phyloP scores from a whole-genome alignment of 768 basidiomycete species.

The Phanerochaete carnosa region DNA sequence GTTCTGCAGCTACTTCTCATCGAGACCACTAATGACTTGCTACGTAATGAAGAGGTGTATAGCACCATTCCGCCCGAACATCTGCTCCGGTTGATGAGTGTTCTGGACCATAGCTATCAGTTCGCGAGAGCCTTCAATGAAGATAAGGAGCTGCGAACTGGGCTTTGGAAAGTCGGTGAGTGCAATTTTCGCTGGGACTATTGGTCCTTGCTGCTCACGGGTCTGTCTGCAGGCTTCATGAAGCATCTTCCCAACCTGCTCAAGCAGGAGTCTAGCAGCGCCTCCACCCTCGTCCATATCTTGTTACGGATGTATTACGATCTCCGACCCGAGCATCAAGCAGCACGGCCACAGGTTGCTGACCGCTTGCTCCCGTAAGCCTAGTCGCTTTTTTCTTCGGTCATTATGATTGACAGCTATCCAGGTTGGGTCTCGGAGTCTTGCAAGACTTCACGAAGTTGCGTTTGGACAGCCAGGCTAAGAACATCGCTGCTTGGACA shows the following conservation, averaged over 20 bases:
- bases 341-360: constrained; percentile 75
- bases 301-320: constrained; percentile 94
- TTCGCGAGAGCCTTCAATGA: constrained; percentile 98
- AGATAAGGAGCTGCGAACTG: constrained; percentile 94
- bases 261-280: constrained; percentile 97
- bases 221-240: constrained; percentile 81
- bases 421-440: constrained; percentile 82
- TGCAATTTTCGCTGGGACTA: constrained; percentile 16
- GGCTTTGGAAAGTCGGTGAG: constrained; percentile 99
- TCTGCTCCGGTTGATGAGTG: constrained; percentile 89
- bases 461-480: constrained; percentile 84
- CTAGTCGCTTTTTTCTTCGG: not conserved
- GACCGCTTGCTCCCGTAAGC: constrained; percentile 69
- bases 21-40: constrained; percentile 93
- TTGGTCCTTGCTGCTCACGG: not conserved
- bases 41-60: constrained; percentile 91
- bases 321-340: constrained; percentile 81
- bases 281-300: constrained; percentile 90
- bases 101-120: constrained; percentile 95
- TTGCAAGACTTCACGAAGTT: constrained; percentile 89
- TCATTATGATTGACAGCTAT: constrained; percentile 4
- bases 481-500: constrained; percentile 96
- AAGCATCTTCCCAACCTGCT: constrained; percentile 96
- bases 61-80: constrained; percentile 92
- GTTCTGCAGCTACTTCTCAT: constrained; percentile 94